These are phyloP conservation scores for Globisporangium paroecandrum DNA, from an alignment of 352 stramenopile species.

Conservation along the genomic window DNA sequence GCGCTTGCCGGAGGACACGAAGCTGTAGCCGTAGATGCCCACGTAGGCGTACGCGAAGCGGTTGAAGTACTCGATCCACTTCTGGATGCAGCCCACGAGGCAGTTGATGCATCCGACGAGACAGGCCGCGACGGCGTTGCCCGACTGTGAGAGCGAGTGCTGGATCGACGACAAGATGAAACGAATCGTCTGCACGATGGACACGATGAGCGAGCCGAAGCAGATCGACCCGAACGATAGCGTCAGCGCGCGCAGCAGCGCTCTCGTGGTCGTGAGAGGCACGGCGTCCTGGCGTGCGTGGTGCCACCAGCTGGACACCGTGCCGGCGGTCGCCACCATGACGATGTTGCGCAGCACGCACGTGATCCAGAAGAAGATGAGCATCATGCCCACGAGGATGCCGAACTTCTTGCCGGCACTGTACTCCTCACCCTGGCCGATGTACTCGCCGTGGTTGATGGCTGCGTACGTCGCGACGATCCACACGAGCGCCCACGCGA, in stretches of 20 bases:
- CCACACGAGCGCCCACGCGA: conserved; percentile 79
- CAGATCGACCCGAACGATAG: conserved; percentile 87
- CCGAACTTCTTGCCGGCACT: conserved; percentile 29
- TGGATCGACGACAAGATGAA: conserved; percentile 42
- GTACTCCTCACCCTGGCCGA: conserved; percentile 31
- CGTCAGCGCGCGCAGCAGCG: conserved; percentile 60
- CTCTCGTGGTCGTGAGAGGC: conserved; percentile 34
- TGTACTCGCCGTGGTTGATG: conserved; percentile 50
- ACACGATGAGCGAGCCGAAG: conserved; percentile 72
- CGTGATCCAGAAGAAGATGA: conserved; percentile 82
- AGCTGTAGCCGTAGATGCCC: conserved; percentile 68
- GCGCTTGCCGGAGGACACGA: conserved; percentile 40
- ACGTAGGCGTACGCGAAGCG: conserved; percentile 74
- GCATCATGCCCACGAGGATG: conserved; percentile 53
- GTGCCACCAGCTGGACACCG: conserved; percentile 83
- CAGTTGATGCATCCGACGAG: conserved; percentile 46
- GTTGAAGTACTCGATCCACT: conserved; percentile 75
- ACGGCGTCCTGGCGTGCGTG: conserved; percentile 47
- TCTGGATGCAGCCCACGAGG: conserved; percentile 55
- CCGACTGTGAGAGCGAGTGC: conserved; percentile 33
- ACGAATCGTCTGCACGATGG: conserved; percentile 63
- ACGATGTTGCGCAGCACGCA: conserved; percentile 78
- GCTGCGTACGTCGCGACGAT: conserved; percentile 61
- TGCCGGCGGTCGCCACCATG: conserved; percentile 75
- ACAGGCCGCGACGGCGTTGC: conserved; percentile 53